phyloP scores from a whole-genome alignment of 768 basidiomycete genomes.

The Auricularia sp. region DNA sequence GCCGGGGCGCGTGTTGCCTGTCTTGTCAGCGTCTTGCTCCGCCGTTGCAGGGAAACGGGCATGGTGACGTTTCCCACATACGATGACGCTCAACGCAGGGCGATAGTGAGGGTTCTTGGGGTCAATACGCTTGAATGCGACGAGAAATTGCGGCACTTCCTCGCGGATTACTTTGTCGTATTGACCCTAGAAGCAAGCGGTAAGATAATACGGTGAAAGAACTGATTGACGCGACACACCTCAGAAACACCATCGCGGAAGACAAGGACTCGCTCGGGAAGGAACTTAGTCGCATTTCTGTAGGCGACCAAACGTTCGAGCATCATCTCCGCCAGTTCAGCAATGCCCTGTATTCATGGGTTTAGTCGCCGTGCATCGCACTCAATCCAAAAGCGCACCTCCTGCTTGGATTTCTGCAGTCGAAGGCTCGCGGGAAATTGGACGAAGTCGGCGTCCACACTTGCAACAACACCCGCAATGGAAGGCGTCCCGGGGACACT shows the following conservation, averaged over 20 bases:
- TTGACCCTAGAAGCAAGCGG: conserved; percentile 43
- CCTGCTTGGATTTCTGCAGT: conserved; percentile 62
- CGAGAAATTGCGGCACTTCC: conserved; percentile 52
- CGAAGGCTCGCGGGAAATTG: conserved; percentile 70
- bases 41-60: conserved; percentile 51
- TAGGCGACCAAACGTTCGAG: conserved; percentile 43
- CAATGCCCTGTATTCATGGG: conserved; percentile 39
- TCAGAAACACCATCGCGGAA: conserved; percentile 77
- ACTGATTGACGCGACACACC: background rate
- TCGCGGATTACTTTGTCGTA: conserved; percentile 48
- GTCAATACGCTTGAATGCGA: conserved; percentile 49
- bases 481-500: conserved; percentile 70
- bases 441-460: conserved; percentile 50
- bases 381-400: conserved; percentile 32
- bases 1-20: conserved; percentile 70
- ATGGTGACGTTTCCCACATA: conserved; percentile 71
- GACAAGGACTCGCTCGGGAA: conserved; percentile 61
- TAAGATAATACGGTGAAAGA: background rate
- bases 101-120: conserved; percentile 37
- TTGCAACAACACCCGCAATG: conserved; percentile 71
- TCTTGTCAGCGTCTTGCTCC: conserved; percentile 39
- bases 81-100: conserved; percentile 58
- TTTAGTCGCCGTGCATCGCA: background rate
- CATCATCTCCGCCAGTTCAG: conserved; percentile 55
- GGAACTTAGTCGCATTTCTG: conserved; percentile 13